These are phyloP conservation scores for Lactarius indigo DNA, from an alignment of 768 basidiomycete genomes.

Conservation along the genomic window DNA sequence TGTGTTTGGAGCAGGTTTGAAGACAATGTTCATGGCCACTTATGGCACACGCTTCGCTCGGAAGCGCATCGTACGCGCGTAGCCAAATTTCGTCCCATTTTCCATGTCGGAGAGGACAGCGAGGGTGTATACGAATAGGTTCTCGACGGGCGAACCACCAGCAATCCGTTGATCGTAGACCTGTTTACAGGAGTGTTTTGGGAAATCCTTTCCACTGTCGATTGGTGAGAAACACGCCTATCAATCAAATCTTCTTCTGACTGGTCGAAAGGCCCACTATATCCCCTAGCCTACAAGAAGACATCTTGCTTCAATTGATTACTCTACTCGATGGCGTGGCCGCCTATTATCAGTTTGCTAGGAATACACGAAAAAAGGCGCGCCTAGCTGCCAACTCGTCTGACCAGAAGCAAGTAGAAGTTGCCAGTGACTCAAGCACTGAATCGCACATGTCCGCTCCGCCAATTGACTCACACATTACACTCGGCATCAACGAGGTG, in stretches of 20 bases:
- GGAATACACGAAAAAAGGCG: conserved; percentile 19
- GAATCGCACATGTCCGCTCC: conserved; percentile 32
- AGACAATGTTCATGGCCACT: no score
- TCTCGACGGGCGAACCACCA: conserved; percentile 61
- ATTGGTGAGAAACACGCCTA: conserved; percentile 47
- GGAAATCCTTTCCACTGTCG: conserved; percentile 68
- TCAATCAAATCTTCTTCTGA: conserved; percentile 11
- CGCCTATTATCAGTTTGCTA: conserved; percentile 35
- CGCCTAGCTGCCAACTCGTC: not conserved
- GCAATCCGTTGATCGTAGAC: conserved; percentile 49
- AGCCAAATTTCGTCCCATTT: not conserved
- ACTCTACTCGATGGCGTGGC: conserved; percentile 49
- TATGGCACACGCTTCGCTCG: not conserved
- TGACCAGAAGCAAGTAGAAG: not conserved
- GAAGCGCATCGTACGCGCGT: not conserved
- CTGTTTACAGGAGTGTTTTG: conserved; percentile 65
- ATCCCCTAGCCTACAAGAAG: conserved; percentile 59
- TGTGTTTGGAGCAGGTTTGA: no score
- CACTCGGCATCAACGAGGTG: conserved; percentile 76
- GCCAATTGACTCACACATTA: conserved; percentile 44
- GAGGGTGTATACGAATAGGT: conserved; percentile 48
- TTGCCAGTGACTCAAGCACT: not conserved
- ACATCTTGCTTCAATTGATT: conserved; percentile 49
- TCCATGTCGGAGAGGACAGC: conserved; percentile 50
- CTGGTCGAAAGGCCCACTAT: conserved; percentile 53